Evolutionary conservation across 1,139 yeast species (phyloP), one percentile per base, ranked within the genome.

Genomic region (Trichomonascaceae sp.): DNA sequence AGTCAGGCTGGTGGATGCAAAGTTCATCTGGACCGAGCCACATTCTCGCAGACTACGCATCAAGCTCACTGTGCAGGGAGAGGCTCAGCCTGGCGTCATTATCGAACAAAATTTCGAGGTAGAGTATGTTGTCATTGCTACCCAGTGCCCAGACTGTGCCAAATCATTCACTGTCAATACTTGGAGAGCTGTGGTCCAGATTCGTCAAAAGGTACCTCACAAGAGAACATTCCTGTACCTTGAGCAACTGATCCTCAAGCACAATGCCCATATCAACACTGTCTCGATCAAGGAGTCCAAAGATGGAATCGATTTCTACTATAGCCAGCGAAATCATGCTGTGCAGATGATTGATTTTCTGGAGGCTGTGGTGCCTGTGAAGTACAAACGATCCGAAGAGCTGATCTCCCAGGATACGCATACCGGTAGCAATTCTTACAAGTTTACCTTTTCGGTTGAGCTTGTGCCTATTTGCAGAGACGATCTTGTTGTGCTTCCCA

Each of bases 81-180:
- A 89, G 60, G 94, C 94, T 26, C 76, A 84, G 74, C 69, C 80
- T 20, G 84, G 84, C 50, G 84, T 96, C 26, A 82, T 89, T 46
- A 76, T 87, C 29, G 97, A 92, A 57, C 98, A 92, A 59, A 74
- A 85, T 23, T 87, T 89, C 56, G 97, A 85, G 58, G 96, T 89
- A 13, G 97, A 89, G 51, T 89, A 79, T 51, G 77, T 82, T 15
- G 98, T 89, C 34, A 68, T 84, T 43, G 95, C 97, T 25, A 84
- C 85, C 77, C 99, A 89, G 64, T 89, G 99, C 67, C 77, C 97
- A 2, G 99, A 89, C 64, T 89, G 99, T 74, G 97, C 97, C 35
- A 84, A 84, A 58, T 78, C 93, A 1, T 89, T 79, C 55, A 89
- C 98, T 13, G 80, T 92, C 25, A 84, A 92, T 55, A 89, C 97